Conservation (phyloP, 2,329 filamentous ascomycete species). For the Colletotrichum sp. region DNA sequence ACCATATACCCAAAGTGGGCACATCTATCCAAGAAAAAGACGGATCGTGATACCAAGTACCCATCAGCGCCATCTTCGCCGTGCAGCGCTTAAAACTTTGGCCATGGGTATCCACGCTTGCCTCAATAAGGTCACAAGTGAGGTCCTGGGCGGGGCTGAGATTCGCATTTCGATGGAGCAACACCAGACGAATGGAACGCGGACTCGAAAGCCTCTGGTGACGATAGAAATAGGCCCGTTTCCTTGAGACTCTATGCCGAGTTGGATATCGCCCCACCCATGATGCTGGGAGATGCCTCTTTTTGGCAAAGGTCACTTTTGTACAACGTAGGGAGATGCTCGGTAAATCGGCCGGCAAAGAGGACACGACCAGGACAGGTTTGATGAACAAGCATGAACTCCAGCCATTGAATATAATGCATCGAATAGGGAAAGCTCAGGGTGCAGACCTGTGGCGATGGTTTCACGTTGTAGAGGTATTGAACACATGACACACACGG, state of each 20-base stretch:
- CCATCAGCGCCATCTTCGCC: not conserved
- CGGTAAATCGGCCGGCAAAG: not conserved
- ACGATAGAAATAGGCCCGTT: not conserved
- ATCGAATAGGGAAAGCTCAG: not conserved
- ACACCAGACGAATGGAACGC: not conserved
- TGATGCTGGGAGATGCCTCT: not conserved
- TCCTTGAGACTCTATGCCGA: not conserved
- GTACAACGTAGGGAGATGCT: not conserved
- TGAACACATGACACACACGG: fast-evolving
- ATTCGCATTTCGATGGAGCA: not conserved
- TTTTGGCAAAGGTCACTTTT: fast-evolving
- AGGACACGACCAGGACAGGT: not conserved
- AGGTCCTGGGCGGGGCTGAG: not conserved
- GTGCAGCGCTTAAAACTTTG: not conserved
- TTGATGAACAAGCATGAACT: not conserved
- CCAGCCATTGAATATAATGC: fast-evolving
- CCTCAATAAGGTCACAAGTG: not conserved
- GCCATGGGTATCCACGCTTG: not conserved
- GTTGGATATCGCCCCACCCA: not conserved
- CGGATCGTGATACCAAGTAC: not conserved
- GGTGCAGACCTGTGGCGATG: fast-evolving
- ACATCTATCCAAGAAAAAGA: not conserved
- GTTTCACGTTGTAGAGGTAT: not conserved
- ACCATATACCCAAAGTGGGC: not conserved
- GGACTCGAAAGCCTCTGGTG: not conserved